These are phyloP conservation scores for Bauhinia variegata DNA, from an alignment of 306 rosid genomes.

Conservation along the genomic window DNA sequence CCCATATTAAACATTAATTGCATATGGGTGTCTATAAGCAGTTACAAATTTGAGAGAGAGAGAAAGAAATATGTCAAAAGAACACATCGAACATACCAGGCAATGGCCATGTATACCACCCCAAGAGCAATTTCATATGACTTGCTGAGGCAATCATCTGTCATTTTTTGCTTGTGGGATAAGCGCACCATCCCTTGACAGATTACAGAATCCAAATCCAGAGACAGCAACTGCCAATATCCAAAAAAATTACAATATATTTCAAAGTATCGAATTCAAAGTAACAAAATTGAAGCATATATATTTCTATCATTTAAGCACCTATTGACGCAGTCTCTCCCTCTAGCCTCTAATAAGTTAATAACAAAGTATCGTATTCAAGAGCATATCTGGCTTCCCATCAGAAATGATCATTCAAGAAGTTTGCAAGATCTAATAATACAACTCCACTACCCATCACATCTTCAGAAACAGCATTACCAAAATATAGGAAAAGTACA, in stretches of 20 bases:
- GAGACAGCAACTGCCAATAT: constrained; percentile 64
- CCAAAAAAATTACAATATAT: constrained; percentile 24
- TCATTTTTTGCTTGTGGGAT: constrained; percentile 66
- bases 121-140: constrained; percentile 71
- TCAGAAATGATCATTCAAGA: no score
- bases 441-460: background rate
- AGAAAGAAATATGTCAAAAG: background rate
- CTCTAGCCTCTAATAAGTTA: background rate
- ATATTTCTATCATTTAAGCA: background rate
- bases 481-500: no score
- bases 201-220: constrained; percentile 66
- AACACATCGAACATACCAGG: constrained; percentile 56
- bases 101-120: constrained; percentile 73
- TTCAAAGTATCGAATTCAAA: constrained; percentile 18
- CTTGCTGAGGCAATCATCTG: constrained; percentile 56
- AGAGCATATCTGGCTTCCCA: no score
- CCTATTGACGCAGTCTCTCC: background rate
- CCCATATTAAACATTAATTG: background rate
- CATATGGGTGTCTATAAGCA: background rate
- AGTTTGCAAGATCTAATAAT: background rate
- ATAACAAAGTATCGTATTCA: background rate
- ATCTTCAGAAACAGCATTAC: background rate
- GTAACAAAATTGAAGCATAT: background rate
- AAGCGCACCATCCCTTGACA: constrained; percentile 64
- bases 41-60: background rate